These are phyloP conservation scores for Rubroboletus satanas DNA, from an alignment of 768 basidiomycete genomes.

Conservation along the genomic window DNA sequence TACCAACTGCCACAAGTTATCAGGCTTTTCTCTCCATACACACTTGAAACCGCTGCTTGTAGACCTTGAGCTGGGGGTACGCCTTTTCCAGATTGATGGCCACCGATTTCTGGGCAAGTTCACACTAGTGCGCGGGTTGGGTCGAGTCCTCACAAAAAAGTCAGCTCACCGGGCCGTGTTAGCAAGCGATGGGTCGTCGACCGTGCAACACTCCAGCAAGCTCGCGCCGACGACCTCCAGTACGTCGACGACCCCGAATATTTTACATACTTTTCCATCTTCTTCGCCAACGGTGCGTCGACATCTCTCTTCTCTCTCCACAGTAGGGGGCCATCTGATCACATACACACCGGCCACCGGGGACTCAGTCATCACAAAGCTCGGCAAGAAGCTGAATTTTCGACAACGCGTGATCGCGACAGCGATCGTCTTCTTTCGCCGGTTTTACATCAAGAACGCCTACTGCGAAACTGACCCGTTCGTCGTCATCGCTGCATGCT, in stretches of 20 bases:
- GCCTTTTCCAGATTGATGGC: conserved; percentile 49
- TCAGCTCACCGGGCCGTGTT: conserved; percentile 18
- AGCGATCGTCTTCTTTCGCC: conserved; percentile 89
- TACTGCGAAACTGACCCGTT: conserved; percentile 97
- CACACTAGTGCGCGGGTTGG: conserved; percentile 64
- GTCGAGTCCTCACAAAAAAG: conserved; percentile 4
- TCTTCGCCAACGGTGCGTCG: conserved; percentile 74
- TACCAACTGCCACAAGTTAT: background rate
- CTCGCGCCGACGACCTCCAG: conserved; percentile 72
- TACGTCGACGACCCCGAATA: conserved; percentile 77
- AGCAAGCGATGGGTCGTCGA: conserved; percentile 94
- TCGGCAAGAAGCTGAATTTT: conserved; percentile 77
- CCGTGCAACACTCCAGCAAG: conserved; percentile 64
- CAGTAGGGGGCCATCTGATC: background rate
- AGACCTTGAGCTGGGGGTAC: background rate
- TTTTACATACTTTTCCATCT: conserved; percentile 80
- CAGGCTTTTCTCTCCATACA: background rate
- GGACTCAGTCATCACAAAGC: conserved; percentile 71
- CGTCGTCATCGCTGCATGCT: conserved; percentile 87
- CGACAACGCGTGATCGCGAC: conserved; percentile 92
- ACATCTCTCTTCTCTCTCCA: background rate
- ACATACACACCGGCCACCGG: background rate
- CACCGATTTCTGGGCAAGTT: conserved; percentile 89
- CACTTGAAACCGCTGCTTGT: background rate
- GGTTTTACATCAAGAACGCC: conserved; percentile 95